A percentile compares a stretch with the other conserved stretches of the same genome.
Conservation (phyloP, 2,329 filamentous ascomycete genomes). For the Colletotrichum sp. region DNA sequence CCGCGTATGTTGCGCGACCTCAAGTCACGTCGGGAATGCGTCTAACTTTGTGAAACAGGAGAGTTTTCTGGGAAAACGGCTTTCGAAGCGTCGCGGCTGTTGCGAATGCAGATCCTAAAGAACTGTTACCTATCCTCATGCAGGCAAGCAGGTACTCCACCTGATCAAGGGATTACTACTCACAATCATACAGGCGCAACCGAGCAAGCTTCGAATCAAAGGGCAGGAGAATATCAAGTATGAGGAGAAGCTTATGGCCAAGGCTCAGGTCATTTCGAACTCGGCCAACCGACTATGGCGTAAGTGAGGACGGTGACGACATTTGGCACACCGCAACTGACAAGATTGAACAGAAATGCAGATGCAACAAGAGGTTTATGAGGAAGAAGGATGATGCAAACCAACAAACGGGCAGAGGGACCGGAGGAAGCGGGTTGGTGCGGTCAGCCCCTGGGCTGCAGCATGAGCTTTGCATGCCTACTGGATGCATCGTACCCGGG, state of each 20-base stretch:
- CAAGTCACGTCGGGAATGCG: not conserved
- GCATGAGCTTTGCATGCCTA: not conserved
- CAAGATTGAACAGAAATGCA: constrained; percentile 44
- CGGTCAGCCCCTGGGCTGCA: constrained; percentile 7
- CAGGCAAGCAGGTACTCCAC: constrained; percentile 52
- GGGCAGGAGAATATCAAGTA: constrained; percentile 64
- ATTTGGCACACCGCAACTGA: constrained; percentile 19
- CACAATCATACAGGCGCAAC: constrained; percentile 61
- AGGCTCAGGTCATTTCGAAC: constrained; percentile 71
- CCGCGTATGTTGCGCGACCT: constrained; percentile 53
- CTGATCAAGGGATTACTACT: not conserved
- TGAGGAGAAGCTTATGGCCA: constrained; percentile 67
- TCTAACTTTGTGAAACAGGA: constrained; percentile 27
- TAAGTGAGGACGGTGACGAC: constrained; percentile 38
- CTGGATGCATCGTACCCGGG: constrained; percentile 15
- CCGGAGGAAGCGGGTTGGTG: not conserved
- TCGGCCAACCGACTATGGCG: constrained; percentile 75
- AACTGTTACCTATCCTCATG: constrained; percentile 74
- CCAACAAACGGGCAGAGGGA: not conserved
- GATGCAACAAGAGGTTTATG: constrained; percentile 55
- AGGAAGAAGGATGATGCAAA: constrained; percentile 36
- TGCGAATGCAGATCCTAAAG: constrained; percentile 71
- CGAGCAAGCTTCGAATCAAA: constrained; percentile 65
- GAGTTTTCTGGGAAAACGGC: constrained; percentile 78
- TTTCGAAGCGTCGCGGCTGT: constrained; percentile 71